phyloP scores from a whole-genome alignment of 768 basidiomycete species.

The Leccinum disarticulatum region DNA sequence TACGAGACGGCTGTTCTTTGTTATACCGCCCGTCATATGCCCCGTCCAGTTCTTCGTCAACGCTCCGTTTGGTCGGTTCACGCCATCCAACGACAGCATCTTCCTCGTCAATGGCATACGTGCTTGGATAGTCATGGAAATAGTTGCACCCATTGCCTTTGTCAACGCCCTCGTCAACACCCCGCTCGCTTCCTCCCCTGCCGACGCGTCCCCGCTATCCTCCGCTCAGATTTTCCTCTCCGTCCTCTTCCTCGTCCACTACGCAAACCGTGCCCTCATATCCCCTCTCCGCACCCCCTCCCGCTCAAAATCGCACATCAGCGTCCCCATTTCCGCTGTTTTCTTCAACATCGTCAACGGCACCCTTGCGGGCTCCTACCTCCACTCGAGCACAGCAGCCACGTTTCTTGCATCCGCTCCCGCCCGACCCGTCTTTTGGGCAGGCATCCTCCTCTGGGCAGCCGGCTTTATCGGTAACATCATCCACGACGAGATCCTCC shows the following conservation, averaged over 20 bases:
- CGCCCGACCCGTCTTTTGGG: conserved; percentile 51
- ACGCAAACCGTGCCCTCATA: conserved; percentile 78
- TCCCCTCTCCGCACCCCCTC: conserved; percentile 80
- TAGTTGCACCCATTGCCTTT: conserved; percentile 59
- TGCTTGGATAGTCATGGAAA: conserved; percentile 81
- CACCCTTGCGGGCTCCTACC: conserved; percentile 64
- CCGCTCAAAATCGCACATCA: conserved; percentile 71
- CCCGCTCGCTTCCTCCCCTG: conserved; percentile 43
- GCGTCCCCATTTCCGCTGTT: conserved; percentile 54
- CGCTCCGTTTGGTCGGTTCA: conserved; percentile 82
- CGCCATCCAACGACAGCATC: conserved; percentile 43
- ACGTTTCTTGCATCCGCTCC: conserved; percentile 39
- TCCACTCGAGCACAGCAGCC: conserved; percentile 56
- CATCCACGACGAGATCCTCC: conserved; percentile 86
- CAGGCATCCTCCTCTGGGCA: conserved; percentile 66
- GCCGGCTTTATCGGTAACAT: conserved; percentile 78
- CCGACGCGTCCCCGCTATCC: conserved; percentile 31
- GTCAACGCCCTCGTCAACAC: conserved; percentile 47
- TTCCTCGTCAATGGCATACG: conserved; percentile 58
- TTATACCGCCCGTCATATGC: conserved; percentile 36
- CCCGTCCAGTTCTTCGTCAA: conserved; percentile 53
- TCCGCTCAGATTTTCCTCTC: conserved; percentile 52
- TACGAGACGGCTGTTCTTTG: conserved; percentile 45
- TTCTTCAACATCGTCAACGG: conserved; percentile 77
- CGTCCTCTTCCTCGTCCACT: conserved; percentile 68